A percentile compares a stretch with the other conserved stretches of the same genome.
phyloP scores from a whole-genome alignment of 495 filamentous ascomycete species.

The Arthonia radiata region DNA sequence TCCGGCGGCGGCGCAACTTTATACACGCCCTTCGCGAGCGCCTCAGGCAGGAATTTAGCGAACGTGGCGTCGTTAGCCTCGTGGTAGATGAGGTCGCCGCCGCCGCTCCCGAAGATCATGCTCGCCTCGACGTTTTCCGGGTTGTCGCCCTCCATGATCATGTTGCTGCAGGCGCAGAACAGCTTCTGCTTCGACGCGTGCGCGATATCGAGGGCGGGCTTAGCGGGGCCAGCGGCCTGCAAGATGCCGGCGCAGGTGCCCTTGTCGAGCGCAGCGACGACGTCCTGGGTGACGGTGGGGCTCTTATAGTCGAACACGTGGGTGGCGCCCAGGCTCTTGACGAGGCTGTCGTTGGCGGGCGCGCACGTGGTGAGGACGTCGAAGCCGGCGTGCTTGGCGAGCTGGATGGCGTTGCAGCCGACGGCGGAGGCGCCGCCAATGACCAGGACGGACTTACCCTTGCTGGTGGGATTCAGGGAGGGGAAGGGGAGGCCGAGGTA shows the following conservation, averaged over 20 bases:
- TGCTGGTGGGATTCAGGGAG: neutral
- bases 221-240: too few species aligned
- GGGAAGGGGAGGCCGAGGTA: neutral
- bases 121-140: too few species aligned
- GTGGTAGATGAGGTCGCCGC: too few species aligned
- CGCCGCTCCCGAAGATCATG: too few species aligned
- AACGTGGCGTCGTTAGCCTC: slow-evolving; percentile 6
- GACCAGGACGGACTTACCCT: slow-evolving; percentile 13
- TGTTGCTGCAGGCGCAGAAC: too few species aligned
- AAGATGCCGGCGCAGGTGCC: too few species aligned
- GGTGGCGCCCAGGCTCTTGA: slow-evolving; percentile 24
- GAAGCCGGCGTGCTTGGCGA: slow-evolving; percentile 18
- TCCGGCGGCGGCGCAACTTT: slow-evolving; percentile 9
- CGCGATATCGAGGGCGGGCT: too few species aligned
- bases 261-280: too few species aligned
- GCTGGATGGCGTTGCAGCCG: slow-evolving; percentile 15
- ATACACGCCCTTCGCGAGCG: slow-evolving; percentile 6
- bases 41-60: slow-evolving; percentile 7
- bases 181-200: too few species aligned
- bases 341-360: slow-evolving; percentile 26
- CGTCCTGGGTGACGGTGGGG: slow-evolving; percentile 18
- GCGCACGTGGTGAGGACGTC: slow-evolving; percentile 29
- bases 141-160: too few species aligned
- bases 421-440: slow-evolving; percentile 20
- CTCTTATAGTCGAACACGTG: slow-evolving; percentile 29